Evolutionary conservation across 2,329 filamentous ascomycete genomes (phyloP).

Genomic region (Claviceps fusiformis): DNA sequence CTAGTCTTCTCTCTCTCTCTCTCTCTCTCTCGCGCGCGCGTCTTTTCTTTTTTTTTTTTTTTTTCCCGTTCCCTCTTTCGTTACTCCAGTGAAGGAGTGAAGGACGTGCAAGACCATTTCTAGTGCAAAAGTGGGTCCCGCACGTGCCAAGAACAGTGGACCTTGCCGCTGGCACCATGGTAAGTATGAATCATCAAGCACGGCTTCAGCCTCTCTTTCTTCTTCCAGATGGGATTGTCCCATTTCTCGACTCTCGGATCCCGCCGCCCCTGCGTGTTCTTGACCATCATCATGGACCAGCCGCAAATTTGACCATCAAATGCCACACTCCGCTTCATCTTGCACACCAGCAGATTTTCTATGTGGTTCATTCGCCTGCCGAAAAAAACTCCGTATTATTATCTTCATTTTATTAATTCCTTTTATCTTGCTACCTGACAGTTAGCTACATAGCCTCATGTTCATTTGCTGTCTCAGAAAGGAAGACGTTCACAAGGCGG

Average conservation of each 20-base stretch:
- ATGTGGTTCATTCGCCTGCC: no score
- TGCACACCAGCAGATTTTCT: background rate
- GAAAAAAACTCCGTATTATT: no score
- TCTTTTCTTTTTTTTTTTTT: background rate
- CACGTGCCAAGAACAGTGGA: slow-evolving; percentile 14
- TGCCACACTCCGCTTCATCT: background rate
- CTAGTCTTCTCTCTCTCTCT: no score
- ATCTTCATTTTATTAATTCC: no score
- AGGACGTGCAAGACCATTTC: slow-evolving; percentile 8
- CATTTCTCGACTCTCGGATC: background rate
- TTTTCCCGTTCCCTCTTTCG: slow-evolving; percentile 3
- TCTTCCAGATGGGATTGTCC: background rate
- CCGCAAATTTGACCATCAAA: background rate
- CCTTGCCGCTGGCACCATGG: background rate
- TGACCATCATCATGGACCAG: background rate
- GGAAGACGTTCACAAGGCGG: no score
- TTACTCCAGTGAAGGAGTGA: slow-evolving; percentile 6
- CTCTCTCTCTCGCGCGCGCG: no score
- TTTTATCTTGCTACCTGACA: no score
- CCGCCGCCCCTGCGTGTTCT: background rate
- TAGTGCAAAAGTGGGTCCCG: slow-evolving; percentile 12
- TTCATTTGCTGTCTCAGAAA: background rate
- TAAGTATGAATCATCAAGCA: background rate
- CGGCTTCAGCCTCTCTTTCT: background rate
- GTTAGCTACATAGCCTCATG: no score